phyloP scores from a whole-genome alignment of 768 basidiomycete genomes.

The Cantharellus anzutake region DNA sequence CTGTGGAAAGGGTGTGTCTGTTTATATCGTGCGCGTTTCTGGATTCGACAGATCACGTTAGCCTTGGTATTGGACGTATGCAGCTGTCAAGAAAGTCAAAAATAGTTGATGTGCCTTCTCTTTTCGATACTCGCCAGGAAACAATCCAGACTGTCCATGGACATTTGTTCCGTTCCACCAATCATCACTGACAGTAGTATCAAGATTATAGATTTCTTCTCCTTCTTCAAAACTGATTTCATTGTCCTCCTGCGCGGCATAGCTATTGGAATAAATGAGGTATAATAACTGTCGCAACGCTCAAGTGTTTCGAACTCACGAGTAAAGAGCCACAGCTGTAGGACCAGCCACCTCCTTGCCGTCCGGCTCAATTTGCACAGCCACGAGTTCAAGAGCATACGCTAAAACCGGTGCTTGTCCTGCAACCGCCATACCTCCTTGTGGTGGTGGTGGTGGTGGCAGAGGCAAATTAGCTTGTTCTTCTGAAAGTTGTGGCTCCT shows the following conservation, averaged over 20 bases:
- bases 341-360: conserved; percentile 32
- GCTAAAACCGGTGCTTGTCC: neutral
- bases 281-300: conserved; percentile 1
- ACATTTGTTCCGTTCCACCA: conserved; percentile 65
- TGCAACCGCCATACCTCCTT: neutral
- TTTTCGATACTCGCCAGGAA: conserved; percentile 39
- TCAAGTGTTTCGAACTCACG: conserved; percentile 27
- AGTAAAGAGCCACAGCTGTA: conserved; percentile 46
- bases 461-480: conserved; percentile 17
- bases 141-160: conserved; percentile 41
- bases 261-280: conserved; percentile 26
- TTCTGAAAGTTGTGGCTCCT: conserved; percentile 3
- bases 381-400: conserved; percentile 26
- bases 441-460: conserved; percentile 26
- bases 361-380: conserved; percentile 18
- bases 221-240: conserved; percentile 75
- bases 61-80: conserved; percentile 13
- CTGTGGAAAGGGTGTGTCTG: too few relatives aligned
- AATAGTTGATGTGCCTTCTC: conserved; percentile 13
- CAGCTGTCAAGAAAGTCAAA: conserved; percentile 15
- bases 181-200: conserved; percentile 59
- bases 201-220: conserved; percentile 59
- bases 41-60: neutral
- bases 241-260: conserved; percentile 82
- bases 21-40: neutral